Base-by-base conservation (phyloP, 108 stramenopile genomes). In the Stephanodiscus triporus region DNA sequence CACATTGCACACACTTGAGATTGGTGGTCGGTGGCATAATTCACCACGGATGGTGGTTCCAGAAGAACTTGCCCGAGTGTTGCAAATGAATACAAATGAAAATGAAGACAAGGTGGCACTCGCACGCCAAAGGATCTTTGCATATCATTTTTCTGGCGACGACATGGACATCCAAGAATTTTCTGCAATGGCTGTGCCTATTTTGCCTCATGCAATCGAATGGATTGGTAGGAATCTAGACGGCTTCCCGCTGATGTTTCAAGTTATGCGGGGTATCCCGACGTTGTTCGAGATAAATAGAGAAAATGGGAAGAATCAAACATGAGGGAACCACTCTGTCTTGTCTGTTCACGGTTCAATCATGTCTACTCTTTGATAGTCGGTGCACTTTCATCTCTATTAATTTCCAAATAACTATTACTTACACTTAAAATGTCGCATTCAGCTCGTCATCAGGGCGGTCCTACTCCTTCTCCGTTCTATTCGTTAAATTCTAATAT, bases 71-170 rank as follows among this genome's bases (percentile, higher is more conserved):
- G 48, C 3, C n/a, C 19, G 48, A 6, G 2, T 34, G 48, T 49
- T 49, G 48, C n/a, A 16, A 2, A 16, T 55, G 54, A 55, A 55
- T 24, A 24, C 20, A 55, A 55, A 55, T 55, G n/a, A n/a, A 55
- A 55, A 55, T 55, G 22, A 19, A 24, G 24, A 55, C 54, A 55
- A 55, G 23, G 54, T 24, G 10, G 3, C 6, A 7, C 22, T 55
- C 23, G 54, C 54, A 11, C 54, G 54, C 23, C 11, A 55, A 23
- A 55, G 23, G 54, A 55, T 55, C 24, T 2, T 55, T 10, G 10
- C 24, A 24, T 11, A 23, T 23, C 23, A 55, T 55, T 55, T 55
- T 24, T 23, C 54, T 7, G 54, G 23, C 60, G 32, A 76, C 59
- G 48, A 69, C 48, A 34, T 45, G 26, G 42, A 59, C 26, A 20